Evolutionary conservation across 1,284 basidiomycete species (phyloP).

Genomic region (Nidula niveotomentosa): DNA sequence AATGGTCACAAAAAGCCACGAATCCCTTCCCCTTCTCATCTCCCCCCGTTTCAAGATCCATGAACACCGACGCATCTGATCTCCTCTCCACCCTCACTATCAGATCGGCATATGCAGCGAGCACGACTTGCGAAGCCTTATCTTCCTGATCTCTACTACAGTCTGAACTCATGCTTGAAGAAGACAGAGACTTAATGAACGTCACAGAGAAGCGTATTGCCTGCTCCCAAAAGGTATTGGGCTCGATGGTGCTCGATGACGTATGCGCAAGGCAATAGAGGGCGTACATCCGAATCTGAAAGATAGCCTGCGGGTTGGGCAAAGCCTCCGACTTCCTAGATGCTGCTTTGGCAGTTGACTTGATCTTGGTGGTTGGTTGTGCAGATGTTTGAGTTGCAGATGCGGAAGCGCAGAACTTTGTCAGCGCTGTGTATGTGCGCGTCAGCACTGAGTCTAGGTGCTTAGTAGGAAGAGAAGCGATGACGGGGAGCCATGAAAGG

Average conservation of each 20-base stretch:
- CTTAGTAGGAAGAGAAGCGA: constrained; percentile 44
- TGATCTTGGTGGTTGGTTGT: not conserved
- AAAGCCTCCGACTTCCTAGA: not conserved
- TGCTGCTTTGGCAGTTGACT: not conserved
- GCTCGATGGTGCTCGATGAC: constrained; percentile 38
- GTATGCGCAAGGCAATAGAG: constrained; percentile 44
- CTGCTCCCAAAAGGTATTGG: constrained; percentile 66
- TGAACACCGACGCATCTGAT: constrained; percentile 34
- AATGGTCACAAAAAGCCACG: constrained; percentile 63
- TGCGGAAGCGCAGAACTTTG: constrained; percentile 34
- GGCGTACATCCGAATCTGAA: constrained; percentile 48
- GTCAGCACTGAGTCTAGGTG: constrained; percentile 58
- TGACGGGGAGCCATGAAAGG: constrained; percentile 49
- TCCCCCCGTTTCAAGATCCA: constrained; percentile 12
- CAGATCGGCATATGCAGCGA: constrained; percentile 40
- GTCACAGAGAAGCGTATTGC: constrained; percentile 47
- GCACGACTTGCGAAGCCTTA: constrained; percentile 33
- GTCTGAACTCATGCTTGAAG: constrained; percentile 5
- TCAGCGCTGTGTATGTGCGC: constrained; percentile 53
- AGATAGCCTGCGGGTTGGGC: constrained; percentile 26
- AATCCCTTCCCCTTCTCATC: constrained; percentile 44
- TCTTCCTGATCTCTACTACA: constrained; percentile 22
- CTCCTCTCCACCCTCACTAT: constrained; percentile 33
- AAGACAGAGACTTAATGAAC: constrained; percentile 32
- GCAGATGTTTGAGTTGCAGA: not conserved